Evolutionary conservation across 2,329 filamentous ascomycete genomes (phyloP), one percentile per base, ranked within the genome.

Genomic region (Meredithiella fracta): DNA sequence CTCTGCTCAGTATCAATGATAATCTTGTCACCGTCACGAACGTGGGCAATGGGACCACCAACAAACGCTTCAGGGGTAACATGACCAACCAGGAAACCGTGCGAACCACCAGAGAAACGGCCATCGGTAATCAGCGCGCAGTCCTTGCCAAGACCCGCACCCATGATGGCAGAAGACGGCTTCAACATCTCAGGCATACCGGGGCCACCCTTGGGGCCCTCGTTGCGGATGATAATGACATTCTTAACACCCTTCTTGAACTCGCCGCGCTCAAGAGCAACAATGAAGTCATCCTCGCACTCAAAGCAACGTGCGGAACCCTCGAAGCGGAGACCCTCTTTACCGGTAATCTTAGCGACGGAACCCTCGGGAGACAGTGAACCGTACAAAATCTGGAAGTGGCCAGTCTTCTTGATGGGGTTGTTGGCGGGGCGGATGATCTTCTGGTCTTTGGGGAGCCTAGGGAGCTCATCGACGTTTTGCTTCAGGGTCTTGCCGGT

Each of bases 131-230:
- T 87, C 14, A 97, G 77, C 0, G 91, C 90, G 7, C 96, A 44
- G 40, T 75, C 79, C 63, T 95, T 94, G 54, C 75, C 86, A 54
- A 97, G 73, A 11, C 85, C 85, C 0, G 91, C 91, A 51, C 91
- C 91, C 85, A 95, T 95, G 62, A 97, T 86, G 17, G 90, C 87
- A 0, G 89, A 89, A 58, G 80, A 85, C 9, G 91, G 86, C 66
- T 85, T 88, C 47, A 97, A 77, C 69, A 95, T 89, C 69, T 97
- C 91, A 1, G 90, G 91, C 91, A 97, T 97, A 47, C 91, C 91
- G 0, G 91, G 91, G 0, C 91, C 91, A 60, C 91, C 91, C 66
- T 87, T 90, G 11, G 91, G 91, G 0, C 91, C 91, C 67, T 97
- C 91, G 66, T 96, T 96, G 22, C 91, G 83, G 55, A 97, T 89